Evolutionary conservation across 139 green algal genomes (phyloP).

Genomic region (Coelastrella sp.): DNA sequence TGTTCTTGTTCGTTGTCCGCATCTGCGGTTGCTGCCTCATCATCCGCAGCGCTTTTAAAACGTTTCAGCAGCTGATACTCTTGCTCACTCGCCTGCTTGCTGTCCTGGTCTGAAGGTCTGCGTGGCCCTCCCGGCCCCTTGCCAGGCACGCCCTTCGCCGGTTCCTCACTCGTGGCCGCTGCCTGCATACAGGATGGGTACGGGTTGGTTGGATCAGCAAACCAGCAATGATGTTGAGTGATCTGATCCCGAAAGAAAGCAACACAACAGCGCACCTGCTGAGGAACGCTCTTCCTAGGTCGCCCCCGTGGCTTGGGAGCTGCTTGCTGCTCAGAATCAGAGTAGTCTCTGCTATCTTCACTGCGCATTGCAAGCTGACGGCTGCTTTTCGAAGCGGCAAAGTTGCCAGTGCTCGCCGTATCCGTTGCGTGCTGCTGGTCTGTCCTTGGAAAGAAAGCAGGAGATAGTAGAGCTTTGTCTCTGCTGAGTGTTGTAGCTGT

Average conservation of each 20-base stretch:
- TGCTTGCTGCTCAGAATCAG: neutral
- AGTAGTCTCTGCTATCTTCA: neutral
- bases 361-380: neutral
- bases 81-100: neutral
- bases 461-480: too few species aligned
- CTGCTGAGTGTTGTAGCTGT: neutral
- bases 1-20: too few species aligned
- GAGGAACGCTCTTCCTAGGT: conserved; percentile 9
- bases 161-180: conserved; percentile 33
- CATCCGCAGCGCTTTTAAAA: neutral
- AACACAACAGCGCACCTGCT: neutral
- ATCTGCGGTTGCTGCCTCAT: neutral
- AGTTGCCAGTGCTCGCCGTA: neutral
- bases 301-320: neutral
- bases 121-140: conserved; percentile 28
- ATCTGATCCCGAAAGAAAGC: neutral
- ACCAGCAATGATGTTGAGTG: neutral
- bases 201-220: too few species aligned
- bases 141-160: neutral
- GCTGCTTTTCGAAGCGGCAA: neutral
- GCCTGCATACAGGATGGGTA: neutral
- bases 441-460: neutral
- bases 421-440: neutral
- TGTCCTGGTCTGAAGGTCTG: conserved; percentile 11
- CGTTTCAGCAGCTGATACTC: neutral